A percentile compares a stretch with the other conserved stretches of the same genome.
These are phyloP conservation scores for Diaporthe velutina DNA, from an alignment of 2,329 filamentous ascomycete species.

Conservation along the genomic window DNA sequence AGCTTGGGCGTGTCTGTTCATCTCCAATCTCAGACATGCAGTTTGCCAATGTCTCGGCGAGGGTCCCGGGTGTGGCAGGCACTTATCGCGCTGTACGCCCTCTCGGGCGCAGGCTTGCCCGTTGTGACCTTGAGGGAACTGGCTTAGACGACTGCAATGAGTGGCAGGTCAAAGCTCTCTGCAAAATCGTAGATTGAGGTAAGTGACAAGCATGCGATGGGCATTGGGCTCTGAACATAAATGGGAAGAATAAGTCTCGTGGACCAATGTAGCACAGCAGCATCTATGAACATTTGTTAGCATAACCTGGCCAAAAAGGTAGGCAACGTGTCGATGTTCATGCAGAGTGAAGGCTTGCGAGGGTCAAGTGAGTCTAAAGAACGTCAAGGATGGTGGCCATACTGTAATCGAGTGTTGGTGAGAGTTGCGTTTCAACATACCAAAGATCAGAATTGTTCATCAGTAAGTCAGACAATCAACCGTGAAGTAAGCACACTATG, in stretches of 20 bases:
- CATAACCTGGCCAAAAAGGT: background rate
- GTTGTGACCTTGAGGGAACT: background rate
- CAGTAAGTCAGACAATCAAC: background rate
- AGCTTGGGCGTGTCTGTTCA: background rate
- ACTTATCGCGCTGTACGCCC: background rate
- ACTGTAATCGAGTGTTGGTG: background rate
- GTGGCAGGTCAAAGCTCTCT: background rate
- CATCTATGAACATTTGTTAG: background rate
- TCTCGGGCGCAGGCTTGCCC: background rate
- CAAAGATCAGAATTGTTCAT: background rate
- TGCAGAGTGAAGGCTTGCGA: background rate
- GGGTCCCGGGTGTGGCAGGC: background rate
- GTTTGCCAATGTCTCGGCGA: slow-evolving; percentile 8
- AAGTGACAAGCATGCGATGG: background rate
- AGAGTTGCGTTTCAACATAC: background rate
- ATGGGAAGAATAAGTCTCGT: background rate
- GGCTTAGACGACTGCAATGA: background rate
- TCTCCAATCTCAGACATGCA: slow-evolving; percentile 18
- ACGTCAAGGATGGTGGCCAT: background rate
- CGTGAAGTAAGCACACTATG: background rate
- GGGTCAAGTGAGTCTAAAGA: background rate
- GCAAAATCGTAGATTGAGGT: background rate
- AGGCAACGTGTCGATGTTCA: background rate
- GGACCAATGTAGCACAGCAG: background rate
- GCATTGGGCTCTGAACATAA: background rate